phyloP scores from a whole-genome alignment of 208 protist species.

The Porcisia deanei region DNA sequence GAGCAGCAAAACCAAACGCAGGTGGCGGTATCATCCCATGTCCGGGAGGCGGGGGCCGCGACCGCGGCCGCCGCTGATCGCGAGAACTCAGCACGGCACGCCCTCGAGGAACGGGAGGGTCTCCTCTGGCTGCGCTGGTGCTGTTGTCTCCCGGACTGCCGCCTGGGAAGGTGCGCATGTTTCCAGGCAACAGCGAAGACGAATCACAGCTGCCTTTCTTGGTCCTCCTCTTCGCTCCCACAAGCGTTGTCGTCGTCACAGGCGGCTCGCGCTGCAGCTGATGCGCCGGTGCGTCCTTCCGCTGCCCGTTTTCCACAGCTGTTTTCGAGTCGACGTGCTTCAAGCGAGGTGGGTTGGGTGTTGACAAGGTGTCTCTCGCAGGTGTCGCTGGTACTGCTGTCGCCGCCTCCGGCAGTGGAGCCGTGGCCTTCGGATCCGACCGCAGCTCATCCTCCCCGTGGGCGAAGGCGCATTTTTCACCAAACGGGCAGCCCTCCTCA shows the following conservation, averaged over 20 bases:
- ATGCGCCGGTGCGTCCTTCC: not conserved
- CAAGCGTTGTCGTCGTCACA: not conserved
- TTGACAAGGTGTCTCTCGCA: not conserved
- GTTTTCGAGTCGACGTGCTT: not conserved
- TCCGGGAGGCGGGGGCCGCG: conserved; percentile 15
- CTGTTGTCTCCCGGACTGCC: conserved; percentile 6
- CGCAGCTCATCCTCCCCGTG: conserved; percentile 75
- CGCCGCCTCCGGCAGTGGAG: not conserved
- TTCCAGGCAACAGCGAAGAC: not conserved
- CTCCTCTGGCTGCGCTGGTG: not conserved
- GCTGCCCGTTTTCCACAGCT: not conserved
- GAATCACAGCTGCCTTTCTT: conserved; percentile 10
- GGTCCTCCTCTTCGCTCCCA: conserved; percentile 9
- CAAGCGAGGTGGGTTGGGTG: conserved; percentile 7
- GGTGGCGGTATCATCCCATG: conserved; percentile 13
- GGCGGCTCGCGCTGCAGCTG: not conserved
- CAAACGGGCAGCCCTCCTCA: conserved; percentile 67
- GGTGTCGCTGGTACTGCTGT: not conserved
- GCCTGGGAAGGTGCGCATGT: not conserved
- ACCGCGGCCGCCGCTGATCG: conserved; percentile 4
- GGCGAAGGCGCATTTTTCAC: conserved; percentile 79
- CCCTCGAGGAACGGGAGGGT: conserved; percentile 1
- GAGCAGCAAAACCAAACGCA: conserved; percentile 12
- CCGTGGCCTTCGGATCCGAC: conserved; percentile 30
- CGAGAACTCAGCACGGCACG: conserved; percentile 14